These are phyloP conservation scores for Cladophialophora immunda DNA, from an alignment of 2,329 filamentous ascomycete species.

Conservation along the genomic window DNA sequence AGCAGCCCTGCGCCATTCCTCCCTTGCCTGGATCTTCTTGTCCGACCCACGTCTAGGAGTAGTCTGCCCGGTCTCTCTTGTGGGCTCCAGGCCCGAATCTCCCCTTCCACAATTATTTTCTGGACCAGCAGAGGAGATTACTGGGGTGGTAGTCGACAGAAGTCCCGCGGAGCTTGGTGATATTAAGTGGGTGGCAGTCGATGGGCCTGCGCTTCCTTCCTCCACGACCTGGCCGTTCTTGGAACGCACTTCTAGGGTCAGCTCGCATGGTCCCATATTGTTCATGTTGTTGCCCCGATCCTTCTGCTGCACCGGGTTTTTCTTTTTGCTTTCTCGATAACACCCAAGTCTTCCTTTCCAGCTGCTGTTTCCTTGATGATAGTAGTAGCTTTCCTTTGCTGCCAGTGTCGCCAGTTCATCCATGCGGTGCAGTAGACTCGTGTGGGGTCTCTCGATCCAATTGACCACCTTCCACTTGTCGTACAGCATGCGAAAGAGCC, in stretches of 20 bases:
- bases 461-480: background rate
- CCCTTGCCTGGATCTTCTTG: background rate
- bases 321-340: background rate
- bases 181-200: background rate
- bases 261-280: background rate
- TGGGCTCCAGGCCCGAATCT: background rate
- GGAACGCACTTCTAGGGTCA: background rate
- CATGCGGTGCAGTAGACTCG: background rate
- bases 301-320: background rate
- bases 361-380: background rate
- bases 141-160: background rate
- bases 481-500: slow-evolving; percentile 3
- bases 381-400: background rate
- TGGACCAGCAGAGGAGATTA: background rate
- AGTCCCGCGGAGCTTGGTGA: background rate
- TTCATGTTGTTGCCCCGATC: background rate
- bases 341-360: background rate
- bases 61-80: background rate
- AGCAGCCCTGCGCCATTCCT: background rate
- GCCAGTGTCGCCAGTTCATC: background rate
- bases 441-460: background rate
- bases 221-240: background rate
- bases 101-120: background rate
- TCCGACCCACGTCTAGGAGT: background rate
- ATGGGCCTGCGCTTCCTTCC: background rate